These are phyloP conservation scores for Xylaria polymorpha DNA, from an alignment of 2,329 filamentous ascomycete genomes.

Conservation along the genomic window DNA sequence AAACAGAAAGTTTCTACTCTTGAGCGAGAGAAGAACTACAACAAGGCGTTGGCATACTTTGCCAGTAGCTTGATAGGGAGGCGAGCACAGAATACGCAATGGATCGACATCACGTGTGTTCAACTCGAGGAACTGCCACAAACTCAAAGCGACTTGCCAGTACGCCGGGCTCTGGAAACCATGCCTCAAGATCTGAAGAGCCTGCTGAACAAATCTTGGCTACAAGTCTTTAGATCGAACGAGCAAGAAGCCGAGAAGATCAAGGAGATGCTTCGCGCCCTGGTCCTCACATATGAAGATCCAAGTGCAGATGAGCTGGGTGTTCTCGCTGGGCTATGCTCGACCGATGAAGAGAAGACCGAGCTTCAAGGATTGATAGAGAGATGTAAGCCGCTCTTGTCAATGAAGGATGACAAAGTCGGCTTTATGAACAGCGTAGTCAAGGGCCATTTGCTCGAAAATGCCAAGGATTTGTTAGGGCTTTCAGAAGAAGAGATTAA, in stretches of 20 bases:
- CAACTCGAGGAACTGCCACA: conserved; percentile 55
- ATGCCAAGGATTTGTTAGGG: conserved; percentile 51
- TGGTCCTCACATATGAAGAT: conserved; percentile 56
- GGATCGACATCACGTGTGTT: conserved; percentile 58
- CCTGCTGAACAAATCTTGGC: conserved; percentile 54
- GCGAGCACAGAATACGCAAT: conserved; percentile 57
- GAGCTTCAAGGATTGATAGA: conserved; percentile 53
- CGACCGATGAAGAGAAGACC: conserved; percentile 48
- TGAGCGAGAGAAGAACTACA: conserved; percentile 54
- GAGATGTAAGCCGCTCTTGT: conserved; percentile 54
- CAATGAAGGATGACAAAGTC: conserved; percentile 44
- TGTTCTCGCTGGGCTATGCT: conserved; percentile 52
- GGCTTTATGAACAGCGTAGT: conserved; percentile 53
- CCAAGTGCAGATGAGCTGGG: conserved; percentile 54
- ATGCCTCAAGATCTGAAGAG: conserved; percentile 55
- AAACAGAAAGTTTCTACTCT: conserved; percentile 53
- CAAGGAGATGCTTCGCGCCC: conserved; percentile 56
- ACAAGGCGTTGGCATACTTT: conserved; percentile 56
- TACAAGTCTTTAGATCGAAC: conserved; percentile 51
- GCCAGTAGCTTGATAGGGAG: conserved; percentile 57
- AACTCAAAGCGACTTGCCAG: conserved; percentile 53
- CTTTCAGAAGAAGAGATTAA: conserved; percentile 55
- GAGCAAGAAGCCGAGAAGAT: conserved; percentile 52
- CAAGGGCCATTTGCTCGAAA: conserved; percentile 55
- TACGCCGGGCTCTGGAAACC: conserved; percentile 54